These are phyloP conservation scores for Microcos paniculata DNA, from an alignment of 345 rosid species.

Conservation along the genomic window DNA sequence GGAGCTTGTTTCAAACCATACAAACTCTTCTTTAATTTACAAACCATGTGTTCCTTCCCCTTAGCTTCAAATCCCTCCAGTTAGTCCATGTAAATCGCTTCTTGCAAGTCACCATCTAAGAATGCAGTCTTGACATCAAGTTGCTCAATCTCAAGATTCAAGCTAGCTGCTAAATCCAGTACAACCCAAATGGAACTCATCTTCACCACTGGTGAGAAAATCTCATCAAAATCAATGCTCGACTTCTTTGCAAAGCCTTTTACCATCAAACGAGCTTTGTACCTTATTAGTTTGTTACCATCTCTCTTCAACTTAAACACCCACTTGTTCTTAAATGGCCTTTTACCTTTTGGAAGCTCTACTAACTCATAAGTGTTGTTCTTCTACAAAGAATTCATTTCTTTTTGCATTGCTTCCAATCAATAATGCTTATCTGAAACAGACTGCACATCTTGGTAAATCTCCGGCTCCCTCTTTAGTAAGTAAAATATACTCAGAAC, in stretches of 20 bases:
- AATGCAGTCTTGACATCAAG: background rate
- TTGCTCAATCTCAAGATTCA: background rate
- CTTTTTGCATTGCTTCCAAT: too few species aligned
- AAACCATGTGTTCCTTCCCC: too few species aligned
- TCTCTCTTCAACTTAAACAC: background rate
- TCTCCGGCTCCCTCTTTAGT: background rate
- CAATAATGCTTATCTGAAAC: background rate
- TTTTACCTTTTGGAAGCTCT: background rate
- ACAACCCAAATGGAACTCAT: background rate
- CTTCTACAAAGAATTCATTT: too few species aligned
- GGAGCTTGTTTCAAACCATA: too few species aligned
- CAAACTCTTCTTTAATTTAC: too few species aligned
- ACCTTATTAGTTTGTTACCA: background rate
- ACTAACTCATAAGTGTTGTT: background rate
- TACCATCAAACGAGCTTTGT: too few species aligned
- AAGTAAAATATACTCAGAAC: too few species aligned
- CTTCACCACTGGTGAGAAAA: too few species aligned
- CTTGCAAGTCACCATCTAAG: background rate
- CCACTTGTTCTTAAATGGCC: background rate
- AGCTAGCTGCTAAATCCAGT: background rate
- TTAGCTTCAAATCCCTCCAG: too few species aligned
- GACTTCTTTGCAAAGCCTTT: too few species aligned
- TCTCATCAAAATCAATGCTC: too few species aligned
- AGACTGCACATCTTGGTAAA: background rate
- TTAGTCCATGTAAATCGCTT: background rate